These are phyloP conservation scores for Camelina laxa DNA, from an alignment of 345 rosid species.

Conservation along the genomic window DNA sequence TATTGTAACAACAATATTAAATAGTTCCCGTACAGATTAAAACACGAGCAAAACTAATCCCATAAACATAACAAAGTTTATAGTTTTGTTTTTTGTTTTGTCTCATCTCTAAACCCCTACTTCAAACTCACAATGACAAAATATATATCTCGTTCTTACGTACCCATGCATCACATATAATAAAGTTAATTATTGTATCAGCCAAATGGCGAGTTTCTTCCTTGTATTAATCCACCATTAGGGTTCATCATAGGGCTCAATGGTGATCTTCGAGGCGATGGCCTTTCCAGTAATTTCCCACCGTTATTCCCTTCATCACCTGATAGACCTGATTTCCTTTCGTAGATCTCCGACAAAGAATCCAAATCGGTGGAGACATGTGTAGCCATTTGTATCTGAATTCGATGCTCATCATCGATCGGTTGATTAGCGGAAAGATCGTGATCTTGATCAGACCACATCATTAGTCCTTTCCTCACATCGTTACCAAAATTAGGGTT, in stretches of 20 bases:
- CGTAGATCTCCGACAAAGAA: conserved; percentile 75
- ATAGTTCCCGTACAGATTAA: conserved; percentile 33
- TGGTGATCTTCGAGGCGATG: conserved; percentile 71
- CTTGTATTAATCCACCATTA: conserved; percentile 56
- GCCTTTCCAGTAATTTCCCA: conserved; percentile 62
- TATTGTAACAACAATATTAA: conserved; percentile 15
- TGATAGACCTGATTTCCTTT: conserved; percentile 64
- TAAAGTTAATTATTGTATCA: conserved; percentile 36
- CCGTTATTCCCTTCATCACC: conserved; percentile 52
- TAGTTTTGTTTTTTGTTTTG: not conserved
- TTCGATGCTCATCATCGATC: conserved; percentile 51
- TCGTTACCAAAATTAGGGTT: conserved; percentile 57
- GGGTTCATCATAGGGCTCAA: conserved; percentile 60
- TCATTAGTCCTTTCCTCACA: conserved; percentile 67
- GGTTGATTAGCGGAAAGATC: conserved; percentile 48
- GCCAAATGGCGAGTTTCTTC: conserved; percentile 67
- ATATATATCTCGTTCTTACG: conserved; percentile 31
- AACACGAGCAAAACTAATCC: conserved; percentile 42
- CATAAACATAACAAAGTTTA: conserved; percentile 33
- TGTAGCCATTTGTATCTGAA: conserved; percentile 57
- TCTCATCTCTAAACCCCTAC: conserved; percentile 45
- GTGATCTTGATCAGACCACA: conserved; percentile 87
- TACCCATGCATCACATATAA: conserved; percentile 35
- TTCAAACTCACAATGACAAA: conserved; percentile 35
- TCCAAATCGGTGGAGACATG: conserved; percentile 66